phyloP scores from a whole-genome alignment of 2,329 filamentous ascomycete species.

The Cryphonectria carpinicola region DNA sequence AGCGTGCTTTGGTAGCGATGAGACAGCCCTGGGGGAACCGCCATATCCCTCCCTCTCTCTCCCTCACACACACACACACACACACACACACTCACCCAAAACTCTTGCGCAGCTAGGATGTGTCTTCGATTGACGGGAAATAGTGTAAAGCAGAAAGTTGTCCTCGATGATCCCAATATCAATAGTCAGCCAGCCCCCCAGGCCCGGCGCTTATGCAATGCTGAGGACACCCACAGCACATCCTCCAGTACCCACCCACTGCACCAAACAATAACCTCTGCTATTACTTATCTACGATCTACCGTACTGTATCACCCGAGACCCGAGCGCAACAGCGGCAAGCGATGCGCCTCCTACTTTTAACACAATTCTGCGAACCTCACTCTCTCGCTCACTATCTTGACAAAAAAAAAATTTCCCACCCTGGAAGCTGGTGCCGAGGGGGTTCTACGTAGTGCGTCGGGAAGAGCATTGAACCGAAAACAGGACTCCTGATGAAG shows the following conservation, averaged over 20 bases:
- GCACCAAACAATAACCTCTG: neutral
- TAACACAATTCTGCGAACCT: conserved; percentile 12
- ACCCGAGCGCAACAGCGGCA: neutral
- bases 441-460: no score
- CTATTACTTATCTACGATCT: neutral
- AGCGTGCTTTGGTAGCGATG: conserved; percentile 10
- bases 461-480: neutral
- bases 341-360: neutral
- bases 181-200: neutral
- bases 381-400: neutral
- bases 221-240: neutral
- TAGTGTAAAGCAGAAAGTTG: neutral
- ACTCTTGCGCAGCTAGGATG: neutral
- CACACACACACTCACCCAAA: neutral
- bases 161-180: neutral
- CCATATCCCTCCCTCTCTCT: neutral
- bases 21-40: neutral
- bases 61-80: no score
- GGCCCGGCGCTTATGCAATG: neutral
- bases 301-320: neutral
- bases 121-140: neutral
- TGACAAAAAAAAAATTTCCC: neutral
- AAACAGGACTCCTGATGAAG: neutral
- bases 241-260: neutral
- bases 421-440: neutral